phyloP scores from a whole-genome alignment of 805 yeast genomes.

The Candida krabiensis region DNA sequence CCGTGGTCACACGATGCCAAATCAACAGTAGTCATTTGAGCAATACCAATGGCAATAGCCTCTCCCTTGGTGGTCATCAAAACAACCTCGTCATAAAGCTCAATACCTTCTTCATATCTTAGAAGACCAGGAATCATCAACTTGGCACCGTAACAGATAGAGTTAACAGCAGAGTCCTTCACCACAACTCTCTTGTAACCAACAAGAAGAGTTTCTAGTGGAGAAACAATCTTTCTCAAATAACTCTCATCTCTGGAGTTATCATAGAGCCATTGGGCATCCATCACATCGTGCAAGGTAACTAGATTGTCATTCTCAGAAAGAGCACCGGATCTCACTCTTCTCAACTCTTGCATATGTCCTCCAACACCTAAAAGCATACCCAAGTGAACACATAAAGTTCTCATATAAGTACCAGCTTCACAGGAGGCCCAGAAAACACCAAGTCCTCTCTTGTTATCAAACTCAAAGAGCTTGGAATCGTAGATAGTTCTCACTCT shows the following conservation, averaged over 20 bases:
- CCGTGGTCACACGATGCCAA: conserved; percentile 97
- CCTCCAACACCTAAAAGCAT: conserved; percentile 99
- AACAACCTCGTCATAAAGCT: conserved; percentile 95
- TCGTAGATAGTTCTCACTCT: conserved; percentile 98
- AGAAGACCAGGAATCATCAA: conserved; percentile 98
- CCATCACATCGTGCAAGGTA: conserved; percentile 94
- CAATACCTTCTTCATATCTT: conserved; percentile 97
- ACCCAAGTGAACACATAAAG: conserved; percentile 97
- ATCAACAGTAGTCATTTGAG: conserved; percentile 98
- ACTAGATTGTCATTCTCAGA: conserved; percentile 89
- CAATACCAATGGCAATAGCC: conserved; percentile 97
- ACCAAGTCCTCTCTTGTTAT: conserved; percentile 93
- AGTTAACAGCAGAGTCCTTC: conserved; percentile 90
- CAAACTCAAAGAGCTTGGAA: conserved; percentile 92
- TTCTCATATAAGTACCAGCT: conserved; percentile 99
- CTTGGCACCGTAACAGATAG: conserved; percentile 98
- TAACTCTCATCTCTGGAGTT: conserved; percentile 96
- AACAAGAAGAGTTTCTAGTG: conserved; percentile 87
- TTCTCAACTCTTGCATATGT: conserved; percentile 99
- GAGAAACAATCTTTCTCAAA: conserved; percentile 89
- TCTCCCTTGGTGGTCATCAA: conserved; percentile 99
- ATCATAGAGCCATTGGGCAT: conserved; percentile 97
- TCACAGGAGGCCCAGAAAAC: conserved; percentile 99
- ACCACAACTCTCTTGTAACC: conserved; percentile 97
- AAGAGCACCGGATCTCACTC: conserved; percentile 97